Base-by-base conservation (phyloP, 805 yeast species). In the Saccharomycopsis amapae region DNA sequence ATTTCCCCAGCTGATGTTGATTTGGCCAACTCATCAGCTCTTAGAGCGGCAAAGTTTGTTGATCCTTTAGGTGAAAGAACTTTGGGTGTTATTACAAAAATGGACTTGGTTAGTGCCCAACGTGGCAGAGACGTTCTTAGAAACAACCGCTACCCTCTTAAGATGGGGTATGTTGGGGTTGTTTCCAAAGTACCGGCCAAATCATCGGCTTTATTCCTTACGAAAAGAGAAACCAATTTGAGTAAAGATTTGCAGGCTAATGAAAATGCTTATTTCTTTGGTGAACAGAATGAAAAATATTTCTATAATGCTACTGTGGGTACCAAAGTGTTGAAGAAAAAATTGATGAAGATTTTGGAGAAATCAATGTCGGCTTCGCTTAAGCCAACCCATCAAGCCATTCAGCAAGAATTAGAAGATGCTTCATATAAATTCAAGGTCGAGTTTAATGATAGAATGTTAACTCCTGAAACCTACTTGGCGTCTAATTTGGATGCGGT, bases 121-220 rank as follows among this genome's bases (percentile, higher is more conserved):
- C 63, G 70, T 13, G 98, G 96, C 0, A 73, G 76, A 40, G 69
- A 67, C 5, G 75, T 85, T 18, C 67, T 93, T 50, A 72, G 75
- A 24, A 90, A 90, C 63, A 78, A 73, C 53, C 85, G 81, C 57
- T 94, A 94, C 58, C 97, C 98, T 0, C 68, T 93, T 50, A 79
- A 75, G 56, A 85, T 93, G 95, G 99, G 99, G 0, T 93, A 93
- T 60, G 97, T 93, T 18, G 99, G 99, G 47, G 97, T 94, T n/a
- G 82, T 94, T 17, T 85, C 97, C 1, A 84, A 78, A 53, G 74
- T 85, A 0, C 95, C 93, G 5, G 66, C 58, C 17, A 58, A 61
- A 12, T 20, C 40, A 24, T 24, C 44, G 22, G 22, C 44, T 51
- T 60, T 10, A 61, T 69, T 23, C 55, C 63, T 15, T 55, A 61